Conservation (phyloP, 768 basidiomycete species). For the Lentinus tigrinus region DNA sequence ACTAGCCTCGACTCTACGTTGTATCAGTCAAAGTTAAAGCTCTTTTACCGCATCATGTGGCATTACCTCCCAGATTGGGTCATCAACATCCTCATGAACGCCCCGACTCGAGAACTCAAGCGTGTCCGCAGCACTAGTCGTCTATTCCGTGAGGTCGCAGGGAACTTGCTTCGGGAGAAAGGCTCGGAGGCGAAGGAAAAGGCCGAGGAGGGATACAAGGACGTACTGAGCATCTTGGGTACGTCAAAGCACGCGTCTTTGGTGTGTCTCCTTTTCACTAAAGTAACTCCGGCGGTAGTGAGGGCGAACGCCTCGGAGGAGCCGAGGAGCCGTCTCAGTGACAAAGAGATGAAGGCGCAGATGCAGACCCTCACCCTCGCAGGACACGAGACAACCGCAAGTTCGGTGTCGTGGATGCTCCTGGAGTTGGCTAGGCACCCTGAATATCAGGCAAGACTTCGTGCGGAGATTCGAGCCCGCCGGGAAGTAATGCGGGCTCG, state of each 20-base stretch:
- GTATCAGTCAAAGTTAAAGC: not conserved
- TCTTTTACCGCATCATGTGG: not conserved
- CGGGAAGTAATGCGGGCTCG: not conserved
- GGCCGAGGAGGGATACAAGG: slow-evolving; percentile 1
- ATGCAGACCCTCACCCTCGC: slow-evolving; percentile 4
- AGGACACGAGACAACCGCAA: slow-evolving; percentile 3
- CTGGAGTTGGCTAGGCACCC: not conserved
- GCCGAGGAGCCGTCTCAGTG: not conserved
- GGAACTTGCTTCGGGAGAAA: not conserved
- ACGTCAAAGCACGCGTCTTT: not conserved
- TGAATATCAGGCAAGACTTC: slow-evolving; percentile 2
- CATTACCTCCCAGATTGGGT: not conserved
- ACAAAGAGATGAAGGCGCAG: slow-evolving; percentile 11
- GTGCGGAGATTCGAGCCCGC: slow-evolving; percentile 4
- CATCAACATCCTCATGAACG: not conserved
- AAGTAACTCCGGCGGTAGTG: not conserved
- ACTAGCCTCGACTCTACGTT: not conserved
- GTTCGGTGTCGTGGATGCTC: not conserved
- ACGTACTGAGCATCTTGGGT: slow-evolving; percentile 18
- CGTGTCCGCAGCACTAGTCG: slow-evolving; percentile 1
- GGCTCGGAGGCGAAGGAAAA: not conserved
- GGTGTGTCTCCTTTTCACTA: not conserved
- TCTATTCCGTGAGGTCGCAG: slow-evolving; percentile 2
- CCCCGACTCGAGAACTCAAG: not conserved
- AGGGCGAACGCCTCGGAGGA: slow-evolving; percentile 16